Evolutionary conservation across 768 basidiomycete genomes (phyloP).

Genomic region (Cantharellus cinnabarinus): DNA sequence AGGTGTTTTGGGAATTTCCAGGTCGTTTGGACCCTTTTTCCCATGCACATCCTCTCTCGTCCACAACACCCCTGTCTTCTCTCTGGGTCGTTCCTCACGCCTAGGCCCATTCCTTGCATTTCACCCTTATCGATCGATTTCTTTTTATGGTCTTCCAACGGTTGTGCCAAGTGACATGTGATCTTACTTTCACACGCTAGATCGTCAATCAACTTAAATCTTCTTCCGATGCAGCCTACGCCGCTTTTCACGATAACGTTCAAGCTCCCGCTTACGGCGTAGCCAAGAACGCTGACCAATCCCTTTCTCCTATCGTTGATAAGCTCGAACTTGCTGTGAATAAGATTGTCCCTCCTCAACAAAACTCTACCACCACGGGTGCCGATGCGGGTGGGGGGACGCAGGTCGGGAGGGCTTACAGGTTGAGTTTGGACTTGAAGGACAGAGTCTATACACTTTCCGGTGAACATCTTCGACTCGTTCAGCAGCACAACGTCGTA

Average conservation of each 20-base stretch:
- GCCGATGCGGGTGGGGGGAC: slow-evolving; percentile 8
- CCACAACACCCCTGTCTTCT: not conserved
- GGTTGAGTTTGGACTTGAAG: slow-evolving; percentile 41
- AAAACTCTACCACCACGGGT: not conserved
- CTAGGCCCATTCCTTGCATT: not conserved
- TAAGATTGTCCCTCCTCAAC: slow-evolving; percentile 9
- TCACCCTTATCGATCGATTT: too few species aligned
- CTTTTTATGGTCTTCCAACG: not conserved
- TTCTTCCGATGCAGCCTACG: slow-evolving; percentile 35
- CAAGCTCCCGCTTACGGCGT: slow-evolving; percentile 1
- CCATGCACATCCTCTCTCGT: not conserved
- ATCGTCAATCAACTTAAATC: slow-evolving; percentile 17
- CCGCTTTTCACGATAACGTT: slow-evolving; percentile 45
- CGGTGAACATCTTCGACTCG: slow-evolving; percentile 46
- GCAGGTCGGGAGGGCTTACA: slow-evolving; percentile 58
- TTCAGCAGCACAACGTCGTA: slow-evolving; percentile 42
- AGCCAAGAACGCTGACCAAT: slow-evolving; percentile 13
- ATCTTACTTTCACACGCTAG: not conserved
- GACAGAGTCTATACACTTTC: slow-evolving; percentile 46
- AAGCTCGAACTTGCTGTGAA: slow-evolving; percentile 39
- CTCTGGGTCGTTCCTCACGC: not conserved
- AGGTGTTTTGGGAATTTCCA: not conserved
- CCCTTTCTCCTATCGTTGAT: slow-evolving; percentile 55
- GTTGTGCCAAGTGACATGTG: not conserved
- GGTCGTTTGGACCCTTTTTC: not conserved